Evolutionary conservation across 2,329 filamentous ascomycete genomes (phyloP), one percentile per base, ranked within the genome.

Genomic region (Lecanoromycetidae sp.): DNA sequence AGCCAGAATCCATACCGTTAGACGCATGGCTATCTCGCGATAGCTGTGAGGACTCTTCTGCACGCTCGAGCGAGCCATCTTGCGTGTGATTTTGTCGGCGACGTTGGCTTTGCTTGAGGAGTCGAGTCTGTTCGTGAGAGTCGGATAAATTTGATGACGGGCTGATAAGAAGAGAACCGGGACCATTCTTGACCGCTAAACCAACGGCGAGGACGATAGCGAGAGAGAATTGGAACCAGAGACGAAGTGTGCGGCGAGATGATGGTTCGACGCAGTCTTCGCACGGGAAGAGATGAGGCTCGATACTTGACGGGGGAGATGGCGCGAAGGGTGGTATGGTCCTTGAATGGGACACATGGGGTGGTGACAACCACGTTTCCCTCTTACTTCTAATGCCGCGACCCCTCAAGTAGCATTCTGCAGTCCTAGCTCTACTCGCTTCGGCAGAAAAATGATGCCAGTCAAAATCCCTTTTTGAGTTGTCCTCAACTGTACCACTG

Each of bases 151-250:
- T 27, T 22, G 34, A 8, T 29, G 45, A 9, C n/a, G 13, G 26
- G 36, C 10, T 19, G n/a, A 44, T 50, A 37, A 71, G 47, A 51
- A 71, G 57, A 42, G 57, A 61, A 13, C 58, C 67, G 13, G 70
- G 70, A 2, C 70, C 70, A 44, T 70, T 60, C 41, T 62, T 65
- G 35, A 72, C 61, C 6, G 70, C 70, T 3, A 68, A 60, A n/a
- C 68, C 69, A 35, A 72, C 61, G 10, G 69, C 70, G 49, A 71
- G 60, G 33, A 69, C 64, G 35, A 72, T 58, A 12, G 68, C 67
- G 41, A 71, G 56, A 8, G 65, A 68, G 53, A 72, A 71, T 50
- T 66, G 69, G 29, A 69, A 57, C 70, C 70, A 72, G 30, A 71
- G 56, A 48, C 59, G 61, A 7, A 68, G 36, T 5, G 46, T 50